Base-by-base conservation (phyloP, 805 yeast species). In the Wickerhamomyces strasburgensis region DNA sequence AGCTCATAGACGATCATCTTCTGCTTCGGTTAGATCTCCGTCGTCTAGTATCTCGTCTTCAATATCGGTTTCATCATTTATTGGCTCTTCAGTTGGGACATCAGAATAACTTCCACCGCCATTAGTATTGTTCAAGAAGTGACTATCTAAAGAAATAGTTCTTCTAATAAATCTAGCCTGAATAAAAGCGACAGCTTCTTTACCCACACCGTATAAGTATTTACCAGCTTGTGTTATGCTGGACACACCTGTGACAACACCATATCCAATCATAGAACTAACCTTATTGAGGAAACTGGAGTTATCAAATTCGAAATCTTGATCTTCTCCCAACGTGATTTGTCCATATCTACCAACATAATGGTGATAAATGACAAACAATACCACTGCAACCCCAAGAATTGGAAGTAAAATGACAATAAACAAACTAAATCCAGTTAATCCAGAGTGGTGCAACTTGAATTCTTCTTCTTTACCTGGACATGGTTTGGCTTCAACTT, bases 291-390 rank as follows among this genome's bases (percentile, higher is more conserved):
- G 68, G 25, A 63, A 66, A 48, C 82, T 88, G 6, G 76, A 68
- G 6, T 56, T 47, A 46, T 80, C 81, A 43, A 84, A 76, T 53
- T 82, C 89, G 33, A 81, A 72, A 25, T 78, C 87, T 24, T 79
- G 86, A 34, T 79, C 87, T 25, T 79, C 87, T 33, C 87, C 95
- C 31, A 89, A 68, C 46, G 94, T 69, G 42, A 89, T 89, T 57
- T 84, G 94, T 14, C 96, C 96, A 57, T 86, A 80, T 49, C 84
- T 69, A 24, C 85, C 76, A 42, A 85, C 77, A 36, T 94, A 95
- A 52, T 80, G 75, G 43, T 84, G 87, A 57, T 84, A 88, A 16
- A 87, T 78, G 54, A 85, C 75, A 73, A 78, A 80, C 2, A 80
- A 72, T n/a, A 68, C 64, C 6, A 73, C 51, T 40, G 74, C 71